Conservation (phyloP, 345 rosid genomes). For the Jatropha curcas region DNA sequence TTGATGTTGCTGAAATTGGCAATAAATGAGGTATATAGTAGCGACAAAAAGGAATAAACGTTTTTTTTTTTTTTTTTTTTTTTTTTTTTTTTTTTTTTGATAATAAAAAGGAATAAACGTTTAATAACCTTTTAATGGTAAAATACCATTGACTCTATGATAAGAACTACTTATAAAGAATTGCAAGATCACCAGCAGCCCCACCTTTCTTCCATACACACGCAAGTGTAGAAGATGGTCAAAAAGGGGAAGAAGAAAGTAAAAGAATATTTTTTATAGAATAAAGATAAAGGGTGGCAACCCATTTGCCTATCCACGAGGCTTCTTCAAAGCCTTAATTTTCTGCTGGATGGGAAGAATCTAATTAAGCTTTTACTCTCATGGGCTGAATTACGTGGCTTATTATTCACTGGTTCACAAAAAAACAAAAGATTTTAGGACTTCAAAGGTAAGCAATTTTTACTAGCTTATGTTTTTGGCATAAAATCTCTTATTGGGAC, state of each 20-base stretch:
- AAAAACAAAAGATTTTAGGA: neutral
- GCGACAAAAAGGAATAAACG: neutral
- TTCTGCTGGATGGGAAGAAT: conserved; percentile 18
- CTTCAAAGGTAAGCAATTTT: neutral
- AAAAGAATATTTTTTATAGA: conserved; percentile 10
- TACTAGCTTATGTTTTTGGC: neutral
- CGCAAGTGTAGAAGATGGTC: neutral
- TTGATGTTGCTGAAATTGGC: neutral
- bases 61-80: no score
- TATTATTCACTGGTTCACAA: neutral
- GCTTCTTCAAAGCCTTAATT: conserved; percentile 3
- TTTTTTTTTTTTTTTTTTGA: no score
- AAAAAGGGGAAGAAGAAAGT: conserved; percentile 20
- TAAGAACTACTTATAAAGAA: neutral
- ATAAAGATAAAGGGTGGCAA: conserved; percentile 20
- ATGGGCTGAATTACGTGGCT: neutral
- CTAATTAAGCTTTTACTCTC: neutral
- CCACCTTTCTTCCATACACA: neutral
- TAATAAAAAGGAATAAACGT: no score
- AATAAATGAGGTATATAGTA: no score
- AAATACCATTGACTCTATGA: neutral
- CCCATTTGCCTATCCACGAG: conserved; percentile 22
- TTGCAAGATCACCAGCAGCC: neutral
- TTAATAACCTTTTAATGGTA: neutral
- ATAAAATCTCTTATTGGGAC: conserved; percentile 24